phyloP scores from a whole-genome alignment of 1,284 basidiomycete species.

The Fistulinella cinereoalba region DNA sequence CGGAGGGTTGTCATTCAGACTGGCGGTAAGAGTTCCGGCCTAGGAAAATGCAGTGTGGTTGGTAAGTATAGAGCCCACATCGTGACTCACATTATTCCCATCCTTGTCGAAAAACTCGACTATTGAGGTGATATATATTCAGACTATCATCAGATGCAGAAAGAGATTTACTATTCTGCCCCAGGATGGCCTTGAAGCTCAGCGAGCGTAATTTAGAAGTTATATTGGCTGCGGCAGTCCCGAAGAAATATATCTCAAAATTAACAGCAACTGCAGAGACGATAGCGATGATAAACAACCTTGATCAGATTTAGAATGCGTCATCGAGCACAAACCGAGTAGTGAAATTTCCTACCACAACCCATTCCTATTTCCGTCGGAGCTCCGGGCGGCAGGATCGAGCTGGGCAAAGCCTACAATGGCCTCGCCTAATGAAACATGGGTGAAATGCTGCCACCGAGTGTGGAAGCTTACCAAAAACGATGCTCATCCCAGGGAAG shows the following conservation, averaged over 20 bases:
- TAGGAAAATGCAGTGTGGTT: slow-evolving; percentile 21
- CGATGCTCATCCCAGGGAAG: slow-evolving; percentile 84
- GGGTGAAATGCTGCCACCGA: not conserved
- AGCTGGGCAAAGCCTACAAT: slow-evolving; percentile 62
- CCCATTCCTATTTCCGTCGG: slow-evolving; percentile 65
- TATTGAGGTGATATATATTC: slow-evolving; percentile 32
- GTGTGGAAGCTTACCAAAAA: slow-evolving; percentile 57
- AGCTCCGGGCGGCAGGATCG: slow-evolving; percentile 42
- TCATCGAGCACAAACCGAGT: not conserved
- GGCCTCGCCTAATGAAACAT: slow-evolving; percentile 45
- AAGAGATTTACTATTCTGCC: slow-evolving; percentile 71
- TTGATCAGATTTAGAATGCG: slow-evolving; percentile 32
- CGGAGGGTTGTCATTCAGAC: slow-evolving; percentile 86
- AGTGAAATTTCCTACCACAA: slow-evolving; percentile 47
- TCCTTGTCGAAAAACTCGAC: slow-evolving; percentile 89
- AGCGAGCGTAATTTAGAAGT: slow-evolving; percentile 66
- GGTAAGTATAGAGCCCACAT: not conserved
- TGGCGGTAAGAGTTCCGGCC: slow-evolving; percentile 82
- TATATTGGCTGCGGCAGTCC: slow-evolving; percentile 63
- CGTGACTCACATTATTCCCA: slow-evolving; percentile 60
- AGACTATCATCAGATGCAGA: not conserved
- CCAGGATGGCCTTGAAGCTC: slow-evolving; percentile 73
- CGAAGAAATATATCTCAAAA: slow-evolving; percentile 69
- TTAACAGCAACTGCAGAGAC: slow-evolving; percentile 60
- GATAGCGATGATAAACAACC: slow-evolving; percentile 83